Percentiles rank a stretch among this genome's conserved stretches.
Evolutionary conservation across 164 flowering plant genomes (phyloP).

Genomic region (Dillenia turbinata): DNA sequence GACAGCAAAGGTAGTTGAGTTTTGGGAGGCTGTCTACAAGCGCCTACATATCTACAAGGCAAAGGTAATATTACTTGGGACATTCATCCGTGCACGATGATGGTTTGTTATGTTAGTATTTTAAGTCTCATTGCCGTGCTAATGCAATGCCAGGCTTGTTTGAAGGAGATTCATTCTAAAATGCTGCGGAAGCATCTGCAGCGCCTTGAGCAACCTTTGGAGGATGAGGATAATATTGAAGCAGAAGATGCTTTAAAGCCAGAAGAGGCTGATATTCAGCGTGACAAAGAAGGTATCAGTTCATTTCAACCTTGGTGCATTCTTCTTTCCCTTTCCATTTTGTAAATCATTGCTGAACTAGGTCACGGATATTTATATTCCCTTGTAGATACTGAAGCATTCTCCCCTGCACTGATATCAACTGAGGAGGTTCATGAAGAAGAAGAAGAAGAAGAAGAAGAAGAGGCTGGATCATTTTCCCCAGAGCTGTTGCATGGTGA

Average conservation of each 20-base stretch:
- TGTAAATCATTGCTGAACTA: neutral
- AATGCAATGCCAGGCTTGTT: slow-evolving; percentile 61
- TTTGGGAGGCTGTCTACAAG: slow-evolving; percentile 94
- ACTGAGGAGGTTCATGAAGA: slow-evolving; percentile 40
- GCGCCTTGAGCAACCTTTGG: slow-evolving; percentile 63
- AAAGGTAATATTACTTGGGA: slow-evolving; percentile 41
- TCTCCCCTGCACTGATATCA: slow-evolving; percentile 50
- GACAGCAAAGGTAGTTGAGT: slow-evolving; percentile 91
- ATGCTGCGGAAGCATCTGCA: slow-evolving; percentile 69
- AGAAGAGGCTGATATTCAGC: slow-evolving; percentile 40
- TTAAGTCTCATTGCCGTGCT: slow-evolving; percentile 7
- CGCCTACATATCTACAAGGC: slow-evolving; percentile 92
- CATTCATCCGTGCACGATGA: too few species aligned
- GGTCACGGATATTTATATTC: slow-evolving; percentile 10
- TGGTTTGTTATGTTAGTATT: too few species aligned
- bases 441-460: slow-evolving; percentile 36
- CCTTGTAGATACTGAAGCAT: slow-evolving; percentile 32
- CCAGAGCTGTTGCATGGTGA: slow-evolving; percentile 81
- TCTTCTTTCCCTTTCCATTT: slow-evolving; percentile 1
- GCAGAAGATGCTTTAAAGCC: slow-evolving; percentile 22
- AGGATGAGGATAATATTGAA: slow-evolving; percentile 35
- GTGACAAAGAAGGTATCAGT: slow-evolving; percentile 42
- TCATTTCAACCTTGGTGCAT: neutral
- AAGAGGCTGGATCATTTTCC: slow-evolving; percentile 89
- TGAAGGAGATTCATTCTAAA: slow-evolving; percentile 85